A percentile compares a stretch with the other conserved stretches of the same genome.
These are phyloP conservation scores for Phlebopus sp. DNA, from an alignment of 1,284 basidiomycete species.

Conservation along the genomic window DNA sequence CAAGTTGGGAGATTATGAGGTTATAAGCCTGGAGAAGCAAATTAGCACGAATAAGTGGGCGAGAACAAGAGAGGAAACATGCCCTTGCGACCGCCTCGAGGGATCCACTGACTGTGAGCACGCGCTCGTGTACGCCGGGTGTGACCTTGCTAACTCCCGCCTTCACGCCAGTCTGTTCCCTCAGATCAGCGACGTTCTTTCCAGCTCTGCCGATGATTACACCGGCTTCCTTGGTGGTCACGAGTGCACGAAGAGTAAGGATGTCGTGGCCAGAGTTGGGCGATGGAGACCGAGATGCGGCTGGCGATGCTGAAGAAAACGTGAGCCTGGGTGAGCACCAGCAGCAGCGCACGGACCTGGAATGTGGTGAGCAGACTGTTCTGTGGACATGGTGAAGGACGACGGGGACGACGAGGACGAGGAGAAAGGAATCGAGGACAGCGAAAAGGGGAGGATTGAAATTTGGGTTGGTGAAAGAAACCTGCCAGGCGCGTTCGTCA, in stretches of 20 bases:
- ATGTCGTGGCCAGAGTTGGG: slow-evolving; percentile 54
- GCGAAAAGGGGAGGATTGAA: slow-evolving; percentile 8
- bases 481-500: slow-evolving; percentile 21
- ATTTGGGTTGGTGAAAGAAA: slow-evolving; percentile 4
- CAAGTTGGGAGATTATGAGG: slow-evolving; percentile 91
- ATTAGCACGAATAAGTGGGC: neutral
- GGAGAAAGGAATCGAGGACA: slow-evolving; percentile 23
- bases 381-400: slow-evolving; percentile 55
- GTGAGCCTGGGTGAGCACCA: slow-evolving; percentile 10
- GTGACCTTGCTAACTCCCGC: slow-evolving; percentile 99
- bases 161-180: slow-evolving; percentile 94
- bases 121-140: slow-evolving; percentile 94
- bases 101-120: slow-evolving; percentile 89
- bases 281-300: slow-evolving; percentile 68
- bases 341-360: slow-evolving; percentile 39
- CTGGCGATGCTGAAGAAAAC: slow-evolving; percentile 42
- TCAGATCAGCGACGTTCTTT: slow-evolving; percentile 94
- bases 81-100: slow-evolving; percentile 92
- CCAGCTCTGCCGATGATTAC: slow-evolving; percentile 97
- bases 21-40: slow-evolving; percentile 73
- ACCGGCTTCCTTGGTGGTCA: slow-evolving; percentile 94
- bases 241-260: slow-evolving; percentile 88
- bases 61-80: slow-evolving; percentile 19
- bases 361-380: slow-evolving; percentile 50
- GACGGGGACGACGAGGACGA: slow-evolving; percentile 31